Evolutionary conservation across 2,329 filamentous ascomycete species (phyloP).

Genomic region (Tolypocladium ovalisporum): DNA sequence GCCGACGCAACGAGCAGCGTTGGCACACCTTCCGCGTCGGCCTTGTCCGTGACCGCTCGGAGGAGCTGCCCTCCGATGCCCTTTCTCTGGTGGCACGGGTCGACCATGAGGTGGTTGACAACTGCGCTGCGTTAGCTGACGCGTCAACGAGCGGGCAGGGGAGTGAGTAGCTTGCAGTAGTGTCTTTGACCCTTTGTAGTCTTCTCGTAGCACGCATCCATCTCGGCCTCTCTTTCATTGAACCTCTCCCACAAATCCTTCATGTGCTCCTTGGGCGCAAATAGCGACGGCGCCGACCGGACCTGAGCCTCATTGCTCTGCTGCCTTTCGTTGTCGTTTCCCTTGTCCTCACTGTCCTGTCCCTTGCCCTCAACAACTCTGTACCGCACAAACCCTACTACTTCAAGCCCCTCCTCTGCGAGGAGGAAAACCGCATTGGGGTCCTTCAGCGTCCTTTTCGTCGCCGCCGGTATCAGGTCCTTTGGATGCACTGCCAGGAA

Average conservation of each 20-base stretch:
- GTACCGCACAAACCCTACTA: conserved; percentile 5
- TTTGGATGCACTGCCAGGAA: conserved; percentile 7
- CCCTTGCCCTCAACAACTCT: not conserved
- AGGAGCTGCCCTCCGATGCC: conserved; percentile 9
- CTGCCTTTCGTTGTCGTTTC: too few species aligned
- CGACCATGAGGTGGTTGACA: conserved; percentile 12
- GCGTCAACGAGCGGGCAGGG: not conserved
- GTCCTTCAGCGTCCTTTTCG: not conserved
- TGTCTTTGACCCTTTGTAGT: conserved; percentile 6
- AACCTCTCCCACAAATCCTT: conserved; percentile 12
- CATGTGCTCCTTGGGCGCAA: conserved; percentile 7
- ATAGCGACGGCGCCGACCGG: conserved; percentile 5
- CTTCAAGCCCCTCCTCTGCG: not conserved
- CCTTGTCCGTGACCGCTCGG: not conserved
- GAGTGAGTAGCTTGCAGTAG: conserved; percentile 5
- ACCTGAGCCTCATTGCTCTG: not conserved
- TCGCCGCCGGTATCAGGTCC: conserved; percentile 5
- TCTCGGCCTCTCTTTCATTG: conserved; percentile 6
- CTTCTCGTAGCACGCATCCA: conserved; percentile 10
- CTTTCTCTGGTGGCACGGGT: conserved; percentile 9
- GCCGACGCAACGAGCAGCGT: conserved; percentile 10
- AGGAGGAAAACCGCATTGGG: not conserved
- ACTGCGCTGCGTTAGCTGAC: conserved; percentile 1
- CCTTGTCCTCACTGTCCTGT: not conserved
- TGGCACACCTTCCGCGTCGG: conserved; percentile 5